Base-by-base conservation (phyloP, 164 flowering plant genomes). In the Magnolia sinica region DNA sequence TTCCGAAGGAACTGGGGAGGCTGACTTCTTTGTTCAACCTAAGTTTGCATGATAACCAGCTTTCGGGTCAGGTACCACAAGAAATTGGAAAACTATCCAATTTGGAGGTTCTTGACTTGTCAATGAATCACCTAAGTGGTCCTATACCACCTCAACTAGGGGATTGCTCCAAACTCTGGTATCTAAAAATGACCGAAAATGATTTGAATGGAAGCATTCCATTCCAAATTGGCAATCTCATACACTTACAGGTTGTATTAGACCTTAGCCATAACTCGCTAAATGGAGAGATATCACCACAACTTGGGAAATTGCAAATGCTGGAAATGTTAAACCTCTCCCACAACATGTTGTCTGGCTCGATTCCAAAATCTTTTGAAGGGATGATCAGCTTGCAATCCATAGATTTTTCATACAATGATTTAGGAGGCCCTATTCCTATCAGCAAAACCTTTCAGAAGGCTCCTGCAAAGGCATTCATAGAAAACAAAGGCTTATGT, bases 311-410 rank as follows among this genome's bases (percentile, higher is more conserved):
- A 9, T n/a, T 73, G 64, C 9, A n/a, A 10, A 27, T 10, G 49
- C 14, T 73, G 59, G 74, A 73, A 24, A 73, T 8, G 14, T 29
- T 73, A n/a, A 73, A 73, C 24, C 74, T 73, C 65, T 73, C 76
- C 29, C 76, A 73, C 68, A 73, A 73, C 19, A 73, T 4, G 20
- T 50, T 73, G 23, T 73, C 67, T 1, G 76, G 69, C 18, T 20
- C 23, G 1, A 63, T 73, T 73, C 76, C 69, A 4, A 29, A 68
- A 10, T 73, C 74, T 55, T 55, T 58, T 0, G 27, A 58, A 14
- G 49, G n/a, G 16, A 73, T 73, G 74, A 20, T 55, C 9, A 73
- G 74, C 49, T 52, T 73, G 64, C 23, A 18, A 14, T 52, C 64
- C 9, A 59, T 73, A 22, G 64, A 73, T 52, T 73, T 73, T 9